Evolutionary conservation across 345 rosid species (phyloP), one percentile per base, ranked within the genome.

Genomic region (Aquilaria yunnanensis): DNA sequence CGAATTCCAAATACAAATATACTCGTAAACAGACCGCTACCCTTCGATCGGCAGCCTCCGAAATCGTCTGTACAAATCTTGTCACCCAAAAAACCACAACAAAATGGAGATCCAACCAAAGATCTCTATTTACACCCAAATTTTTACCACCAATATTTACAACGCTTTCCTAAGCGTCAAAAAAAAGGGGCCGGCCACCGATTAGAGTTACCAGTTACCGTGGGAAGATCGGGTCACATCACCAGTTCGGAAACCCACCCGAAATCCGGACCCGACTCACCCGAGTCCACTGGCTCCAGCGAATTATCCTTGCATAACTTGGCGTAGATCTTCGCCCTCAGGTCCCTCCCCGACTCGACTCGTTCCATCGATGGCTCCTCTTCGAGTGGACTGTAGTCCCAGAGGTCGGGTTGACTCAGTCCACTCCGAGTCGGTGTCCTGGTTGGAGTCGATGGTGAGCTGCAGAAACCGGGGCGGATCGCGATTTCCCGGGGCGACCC

Each of bases 291-390:
- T 43, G 57, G 72, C 6, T 69, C 75, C 33, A 83, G 60, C 9
- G 83, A 71, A 69, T 81, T 83, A 6, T 83, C 87, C 52, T 79
- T 81, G 4, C 84, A 78, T 16, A 86, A 81, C 47, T 60, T 81
- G 0, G 83, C 84, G 23, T 80, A 81, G 47, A 86, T 81, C 63
- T 47, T 72, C 2, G 81, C 89, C 66, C 92, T 73, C 11, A 86
- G 31, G 53, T 78, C 81, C 56, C 77, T 81, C 14, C 89, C 93
- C 13, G 93, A 86, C 59, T 86, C 93, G 43, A 86, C 89, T 33
- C 87, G 54, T 60, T 80, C 87, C 93, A 86, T 80, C 33, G 74
- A 71, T 16, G 84, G 78, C 55, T 75, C 82, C 48, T 85, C 87
- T 47, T 67, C 75, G 3, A 68, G 23, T 1, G 63, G 60, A 41